phyloP scores from a whole-genome alignment of 257 asterid genomes.

The Solanum pinnatisectum region DNA sequence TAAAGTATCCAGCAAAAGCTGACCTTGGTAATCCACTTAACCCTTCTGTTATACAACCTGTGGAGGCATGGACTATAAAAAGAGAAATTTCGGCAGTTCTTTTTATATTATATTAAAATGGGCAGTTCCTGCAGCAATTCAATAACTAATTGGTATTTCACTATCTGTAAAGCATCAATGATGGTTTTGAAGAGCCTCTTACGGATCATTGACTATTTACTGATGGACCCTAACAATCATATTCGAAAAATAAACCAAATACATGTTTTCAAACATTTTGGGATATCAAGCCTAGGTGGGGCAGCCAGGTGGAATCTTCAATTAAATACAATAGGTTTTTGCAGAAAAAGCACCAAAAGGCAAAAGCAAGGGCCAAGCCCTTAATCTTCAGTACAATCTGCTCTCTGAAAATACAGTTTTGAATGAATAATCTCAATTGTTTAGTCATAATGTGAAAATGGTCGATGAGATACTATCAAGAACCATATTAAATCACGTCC shows the following conservation, averaged over 20 bases:
- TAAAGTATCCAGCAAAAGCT: neutral
- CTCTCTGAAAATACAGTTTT: neutral
- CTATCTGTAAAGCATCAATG: neutral
- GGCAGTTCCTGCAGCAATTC: neutral
- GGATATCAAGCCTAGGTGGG: neutral
- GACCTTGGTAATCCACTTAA: neutral
- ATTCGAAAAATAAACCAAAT: neutral
- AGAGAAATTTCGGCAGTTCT: neutral
- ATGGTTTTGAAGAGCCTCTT: neutral
- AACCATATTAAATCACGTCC: neutral
- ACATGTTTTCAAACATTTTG: neutral
- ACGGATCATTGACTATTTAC: neutral
- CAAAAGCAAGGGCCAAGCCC: neutral
- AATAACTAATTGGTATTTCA: neutral
- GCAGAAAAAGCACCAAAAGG: neutral
- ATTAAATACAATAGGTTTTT: neutral
- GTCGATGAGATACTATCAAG: neutral
- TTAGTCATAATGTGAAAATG: neutral
- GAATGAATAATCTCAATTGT: neutral
- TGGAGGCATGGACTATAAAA: neutral
- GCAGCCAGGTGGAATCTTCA: neutral
- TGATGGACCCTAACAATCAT: neutral
- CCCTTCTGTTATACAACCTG: neutral
- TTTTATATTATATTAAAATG: neutral
- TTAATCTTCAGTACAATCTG: neutral